Base-by-base conservation (phyloP, 2,329 filamentous ascomycete species). In the Exophiala oligosperma region DNA sequence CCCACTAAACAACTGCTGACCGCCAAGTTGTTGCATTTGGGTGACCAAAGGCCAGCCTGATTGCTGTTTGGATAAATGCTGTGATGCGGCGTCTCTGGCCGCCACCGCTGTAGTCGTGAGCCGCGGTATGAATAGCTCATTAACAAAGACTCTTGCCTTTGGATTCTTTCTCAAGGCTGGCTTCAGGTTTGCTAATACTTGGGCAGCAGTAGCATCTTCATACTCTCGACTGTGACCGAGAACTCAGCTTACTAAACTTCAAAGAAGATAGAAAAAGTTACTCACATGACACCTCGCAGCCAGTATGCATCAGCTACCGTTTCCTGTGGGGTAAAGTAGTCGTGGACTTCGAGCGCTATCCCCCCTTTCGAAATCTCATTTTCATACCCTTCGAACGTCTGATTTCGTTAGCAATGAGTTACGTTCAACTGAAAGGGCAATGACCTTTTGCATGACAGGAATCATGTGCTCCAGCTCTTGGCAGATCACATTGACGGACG, bases 1-100 rank as follows among this genome's bases (percentile, higher is more conserved):
- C 23, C 50, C 50, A 43, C 50, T 52, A 32, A 52, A 52, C 3
- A 52, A 37, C 23, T 52, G 50, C 11, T 52, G 50, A 9, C 50
- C 50, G 7, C 50, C 50, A 4, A 52, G 50, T 29, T 52, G 50
- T 21, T 52, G 50, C 32, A 41, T 41, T 21, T 52, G 50, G 9
- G 50, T 52, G 21, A 52, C n/a, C 50, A 52, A 7, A 2, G 50
- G 50, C 50, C 50, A 52, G 4, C 50, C 50, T 3, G 50, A 52
- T 41, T 52, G 50, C n/a, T 52, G 35, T 52, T 3, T 52, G 4
- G 50, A 52, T 4, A 17, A 41, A 8, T 52, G 17, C 23, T 26
- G 50, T 21, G 50, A 52, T 3, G 50, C 50, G 21, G 50, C 26
- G n/a, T 21, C 38, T 8, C 17, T 46, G n/a, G n/a, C 43, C n/a